Base-by-base conservation (phyloP, 1,139 yeast genomes). In the Pichia sp. region DNA sequence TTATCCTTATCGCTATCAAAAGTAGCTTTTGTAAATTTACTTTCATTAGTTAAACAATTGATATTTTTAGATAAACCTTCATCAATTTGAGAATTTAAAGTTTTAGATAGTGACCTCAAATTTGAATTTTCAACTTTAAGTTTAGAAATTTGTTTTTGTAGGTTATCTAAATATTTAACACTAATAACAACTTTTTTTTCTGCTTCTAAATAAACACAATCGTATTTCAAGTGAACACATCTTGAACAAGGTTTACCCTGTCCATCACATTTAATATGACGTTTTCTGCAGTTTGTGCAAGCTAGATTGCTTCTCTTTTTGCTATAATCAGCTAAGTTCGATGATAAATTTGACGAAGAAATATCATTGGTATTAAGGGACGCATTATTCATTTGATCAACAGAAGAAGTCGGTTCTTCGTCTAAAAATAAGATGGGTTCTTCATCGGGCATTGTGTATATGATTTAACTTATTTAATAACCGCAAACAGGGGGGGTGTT, bases 241-340 rank as follows among this genome's bases (percentile, higher is more conserved):
- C 80, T 79, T 42, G 68, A 63, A 58, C 95, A 85, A 0, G 89
- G 87, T 31, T 78, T 74, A 1, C 87, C 91, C 9, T 33, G 41
- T 1, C 93, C 93, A 10, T 88, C 88, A 56, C 95, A 85, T 49
- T 84, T 74, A 30, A 81, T 78, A 59, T 85, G 94, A 43, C 91
- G 69, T 37, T 77, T 73, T 31, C 94, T 68, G 55, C 95, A 85
- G 36, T 88, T 63, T 14, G 78, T 76, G 56, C 94, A 85, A 1
- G 61, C 61, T 14, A 51, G 37, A 11, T 34, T 49, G 5, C 52
- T 51, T 35, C 53, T 46, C 15, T 48, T 54, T 23, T 42, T 43
- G 15, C 30, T 20, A 6, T 19, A 16, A 23, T 33, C 28, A 7
- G 10, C 20, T 18, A 10, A 13, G 16, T 16, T 6, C 9, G 19